These are phyloP conservation scores for Symbiodinium pilosum DNA, from an alignment of 73 alveolate species.

Conservation along the genomic window DNA sequence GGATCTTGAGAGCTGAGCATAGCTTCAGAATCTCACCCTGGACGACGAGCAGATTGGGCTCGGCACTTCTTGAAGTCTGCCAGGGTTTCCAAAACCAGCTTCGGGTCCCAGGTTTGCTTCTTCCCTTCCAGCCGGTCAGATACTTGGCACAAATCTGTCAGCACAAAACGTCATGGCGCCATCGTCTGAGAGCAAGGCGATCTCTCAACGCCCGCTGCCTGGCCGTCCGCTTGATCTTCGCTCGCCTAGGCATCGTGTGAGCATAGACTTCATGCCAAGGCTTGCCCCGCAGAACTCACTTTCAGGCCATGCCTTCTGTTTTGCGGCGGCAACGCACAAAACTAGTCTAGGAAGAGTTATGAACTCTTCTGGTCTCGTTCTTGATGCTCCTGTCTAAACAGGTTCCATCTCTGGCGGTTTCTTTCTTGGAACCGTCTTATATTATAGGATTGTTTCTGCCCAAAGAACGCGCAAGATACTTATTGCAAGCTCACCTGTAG, in stretches of 20 bases:
- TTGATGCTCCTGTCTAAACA: not conserved
- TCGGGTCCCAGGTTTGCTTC: constrained; percentile 48
- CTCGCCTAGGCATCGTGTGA: not conserved
- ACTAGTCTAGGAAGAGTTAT: too few species aligned
- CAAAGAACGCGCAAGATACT: not conserved
- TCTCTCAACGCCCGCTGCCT: constrained; percentile 77
- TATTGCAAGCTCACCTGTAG: too few species aligned
- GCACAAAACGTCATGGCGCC: too few species aligned
- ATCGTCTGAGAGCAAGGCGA: not conserved
- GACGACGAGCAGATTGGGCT: too few species aligned
- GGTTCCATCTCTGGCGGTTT: not conserved
- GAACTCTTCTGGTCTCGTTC: not conserved
- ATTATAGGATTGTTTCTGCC: too few species aligned
- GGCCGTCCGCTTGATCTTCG: constrained; percentile 79
- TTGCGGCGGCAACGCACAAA: not conserved
- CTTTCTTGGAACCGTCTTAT: too few species aligned
- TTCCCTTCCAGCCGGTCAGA: not conserved
- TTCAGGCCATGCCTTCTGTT: not conserved
- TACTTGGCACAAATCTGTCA: too few species aligned
- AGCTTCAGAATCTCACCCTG: too few species aligned
- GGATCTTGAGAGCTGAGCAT: too few species aligned
- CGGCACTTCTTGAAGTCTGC: constrained; percentile 45
- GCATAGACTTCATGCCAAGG: not conserved
- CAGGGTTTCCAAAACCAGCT: constrained; percentile 2
- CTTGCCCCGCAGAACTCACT: too few species aligned